A percentile compares a stretch with the other conserved stretches of the same genome.
These are phyloP conservation scores for Linum usitatissimum DNA, from an alignment of 345 rosid genomes.

Conservation along the genomic window DNA sequence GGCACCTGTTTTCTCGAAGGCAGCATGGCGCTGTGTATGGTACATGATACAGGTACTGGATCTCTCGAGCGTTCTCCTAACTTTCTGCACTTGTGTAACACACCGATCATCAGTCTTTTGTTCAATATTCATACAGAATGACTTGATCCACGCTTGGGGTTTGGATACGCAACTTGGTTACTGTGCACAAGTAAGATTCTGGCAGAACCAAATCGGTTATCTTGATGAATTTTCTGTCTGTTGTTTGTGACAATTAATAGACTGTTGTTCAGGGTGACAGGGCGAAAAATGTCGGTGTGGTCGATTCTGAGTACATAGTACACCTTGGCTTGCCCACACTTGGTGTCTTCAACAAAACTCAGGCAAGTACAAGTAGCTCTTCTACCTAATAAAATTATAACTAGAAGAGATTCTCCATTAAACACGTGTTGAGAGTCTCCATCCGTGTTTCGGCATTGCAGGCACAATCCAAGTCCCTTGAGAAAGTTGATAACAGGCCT, in stretches of 20 bases:
- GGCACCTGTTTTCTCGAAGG: slow-evolving; percentile 92
- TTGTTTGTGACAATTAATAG: slow-evolving; percentile 3
- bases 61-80: neutral
- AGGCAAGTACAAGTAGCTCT: slow-evolving; percentile 29
- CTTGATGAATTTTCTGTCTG: slow-evolving; percentile 1
- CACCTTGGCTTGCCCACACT: slow-evolving; percentile 81
- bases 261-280: slow-evolving; percentile 59
- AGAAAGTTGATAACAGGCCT: slow-evolving; percentile 42
- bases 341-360: slow-evolving; percentile 33
- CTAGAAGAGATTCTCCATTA: neutral
- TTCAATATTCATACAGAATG: slow-evolving; percentile 39
- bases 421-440: neutral
- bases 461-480: slow-evolving; percentile 24
- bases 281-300: slow-evolving; percentile 76
- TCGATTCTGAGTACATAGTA: slow-evolving; percentile 77
- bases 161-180: slow-evolving; percentile 78
- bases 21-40: slow-evolving; percentile 90
- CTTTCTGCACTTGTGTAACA: neutral
- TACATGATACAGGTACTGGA: slow-evolving; percentile 80
- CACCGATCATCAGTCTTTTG: too few species aligned
- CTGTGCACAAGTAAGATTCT: slow-evolving; percentile 62
- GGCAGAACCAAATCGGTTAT: neutral
- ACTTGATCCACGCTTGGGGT: slow-evolving; percentile 95
- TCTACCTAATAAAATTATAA: neutral
- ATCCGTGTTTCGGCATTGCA: slow-evolving; percentile 22